Evolutionary conservation across 2,329 filamentous ascomycete species (phyloP).

Genomic region (Colletotrichum aenigma): DNA sequence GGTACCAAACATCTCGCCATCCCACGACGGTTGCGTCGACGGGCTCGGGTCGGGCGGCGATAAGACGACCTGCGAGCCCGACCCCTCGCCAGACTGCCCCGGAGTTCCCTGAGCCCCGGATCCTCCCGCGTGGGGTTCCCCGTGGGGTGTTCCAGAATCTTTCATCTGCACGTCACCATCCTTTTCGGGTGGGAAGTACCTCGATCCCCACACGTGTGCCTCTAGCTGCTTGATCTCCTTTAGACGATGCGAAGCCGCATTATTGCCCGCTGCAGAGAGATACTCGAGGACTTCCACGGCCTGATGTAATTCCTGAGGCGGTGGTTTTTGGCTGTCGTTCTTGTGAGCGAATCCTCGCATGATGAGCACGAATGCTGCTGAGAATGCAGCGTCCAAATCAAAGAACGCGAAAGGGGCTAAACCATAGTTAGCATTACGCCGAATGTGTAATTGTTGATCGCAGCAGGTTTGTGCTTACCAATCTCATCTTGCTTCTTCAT

Average conservation of each 20-base stretch:
- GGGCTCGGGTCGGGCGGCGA: constrained; percentile 10
- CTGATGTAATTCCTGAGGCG: constrained; percentile 26
- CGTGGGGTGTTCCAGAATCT: constrained; percentile 22
- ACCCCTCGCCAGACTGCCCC: background rate
- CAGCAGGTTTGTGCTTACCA: background rate
- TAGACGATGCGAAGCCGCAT: constrained; percentile 26
- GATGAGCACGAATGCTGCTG: constrained; percentile 29
- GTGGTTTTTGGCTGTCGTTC: constrained; percentile 22
- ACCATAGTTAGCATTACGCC: too few species aligned
- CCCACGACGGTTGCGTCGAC: constrained; percentile 10
- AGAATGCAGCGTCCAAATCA: constrained; percentile 31
- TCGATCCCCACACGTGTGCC: constrained; percentile 27
- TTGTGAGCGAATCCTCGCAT: constrained; percentile 31
- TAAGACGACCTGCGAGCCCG: background rate
- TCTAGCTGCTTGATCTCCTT: constrained; percentile 30
- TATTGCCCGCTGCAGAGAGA: constrained; percentile 27
- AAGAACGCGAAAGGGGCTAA: constrained; percentile 30
- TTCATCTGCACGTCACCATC: constrained; percentile 13
- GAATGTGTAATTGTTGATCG: too few species aligned
- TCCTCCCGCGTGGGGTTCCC: background rate
- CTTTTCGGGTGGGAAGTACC: constrained; percentile 18
- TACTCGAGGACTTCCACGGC: constrained; percentile 27
- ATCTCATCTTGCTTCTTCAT: constrained; percentile 26
- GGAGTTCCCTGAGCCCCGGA: background rate
- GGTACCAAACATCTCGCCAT: constrained; percentile 16